Percentiles rank a stretch among this genome's conserved stretches.
Evolutionary conservation across 495 filamentous ascomycete species (phyloP).

Genomic region (Aspergillus cavernicola): DNA sequence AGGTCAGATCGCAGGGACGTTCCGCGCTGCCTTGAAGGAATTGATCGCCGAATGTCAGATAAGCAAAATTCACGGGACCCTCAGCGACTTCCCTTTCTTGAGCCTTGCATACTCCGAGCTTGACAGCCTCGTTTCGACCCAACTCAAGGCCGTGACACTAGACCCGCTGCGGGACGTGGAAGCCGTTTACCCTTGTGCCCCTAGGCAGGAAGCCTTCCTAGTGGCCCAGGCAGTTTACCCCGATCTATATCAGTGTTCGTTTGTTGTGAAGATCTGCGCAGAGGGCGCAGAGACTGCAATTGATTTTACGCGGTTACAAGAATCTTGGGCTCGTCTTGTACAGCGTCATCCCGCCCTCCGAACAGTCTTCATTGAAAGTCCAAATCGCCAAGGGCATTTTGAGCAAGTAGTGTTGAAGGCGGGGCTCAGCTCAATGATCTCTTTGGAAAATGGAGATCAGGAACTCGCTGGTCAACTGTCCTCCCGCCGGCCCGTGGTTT

Average conservation of each 20-base stretch:
- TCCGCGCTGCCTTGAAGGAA: not conserved
- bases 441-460: not conserved
- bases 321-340: slow-evolving; percentile 3
- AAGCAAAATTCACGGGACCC: not conserved
- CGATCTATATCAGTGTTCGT: slow-evolving; percentile 6
- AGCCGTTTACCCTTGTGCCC: slow-evolving; percentile 3
- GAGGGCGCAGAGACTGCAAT: not conserved
- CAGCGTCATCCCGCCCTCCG: slow-evolving; percentile 7
- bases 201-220: slow-evolving; percentile 10
- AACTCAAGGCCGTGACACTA: not conserved
- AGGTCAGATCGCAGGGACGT: not conserved
- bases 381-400: slow-evolving; percentile 3
- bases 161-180: slow-evolving; percentile 1
- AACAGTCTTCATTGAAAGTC: slow-evolving; percentile 11
- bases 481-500: not conserved
- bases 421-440: not conserved
- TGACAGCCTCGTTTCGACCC: slow-evolving; percentile 2
- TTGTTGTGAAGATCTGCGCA: slow-evolving; percentile 1
- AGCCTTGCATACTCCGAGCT: not conserved
- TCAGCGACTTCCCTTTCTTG: slow-evolving; percentile 10
- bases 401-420: slow-evolving; percentile 7
- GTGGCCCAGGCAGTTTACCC: slow-evolving; percentile 8
- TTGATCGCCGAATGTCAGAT: not conserved
- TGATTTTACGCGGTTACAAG: not conserved
- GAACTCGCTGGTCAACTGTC: not conserved